Evolutionary conservation across 257 asterid species (phyloP), one percentile per base, ranked within the genome.

Genomic region (Vinca minor): DNA sequence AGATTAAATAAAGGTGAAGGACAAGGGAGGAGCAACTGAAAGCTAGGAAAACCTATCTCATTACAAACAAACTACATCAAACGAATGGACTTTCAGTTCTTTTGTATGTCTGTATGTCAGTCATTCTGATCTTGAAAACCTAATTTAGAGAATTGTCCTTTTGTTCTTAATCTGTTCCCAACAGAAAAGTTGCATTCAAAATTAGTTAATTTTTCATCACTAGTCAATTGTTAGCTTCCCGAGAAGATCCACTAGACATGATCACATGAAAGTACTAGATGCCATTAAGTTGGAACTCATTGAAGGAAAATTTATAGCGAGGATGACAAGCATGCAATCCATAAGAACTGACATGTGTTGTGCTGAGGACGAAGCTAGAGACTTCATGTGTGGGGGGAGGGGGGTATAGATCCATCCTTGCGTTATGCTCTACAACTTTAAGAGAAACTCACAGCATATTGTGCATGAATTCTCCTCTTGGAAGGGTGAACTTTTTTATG

Each of bases 401-500:
- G n/a, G n/a, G n/a, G n/a, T n/a, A n/a, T n/a, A n/a, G n/a, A n/a
- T n/a, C n/a, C n/a, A n/a, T n/a, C n/a, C n/a, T n/a, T n/a, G n/a
- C n/a, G n/a, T n/a, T 62, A 65, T 34, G 53, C 45, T 2, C 38
- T 39, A 53, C 49, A 48, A 54, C 54, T 14, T 62, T 50, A 29
- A 34, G 49, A 6, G 58, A 59, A 78, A 84, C 97, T 87, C 75
- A 93, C 99, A 93, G 97, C 99, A 93, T 93, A 71, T 93, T 93
- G 81, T 93, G 95, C 92, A 89, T 67, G 71, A 93, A 89, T 76
- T 87, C 96, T 82, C 99, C 99, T 84, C 71, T 84, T n/a, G 99
- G 99, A 77, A 93, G 96, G 70, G 62, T 80, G 67, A 93, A 93
- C 71, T 85, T 93, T 67, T 93, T 93, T 10, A 90, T 93, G 64